Evolutionary conservation across 768 basidiomycete species (phyloP), one percentile per base, ranked within the genome.

Genomic region (Tylopilus felleus): DNA sequence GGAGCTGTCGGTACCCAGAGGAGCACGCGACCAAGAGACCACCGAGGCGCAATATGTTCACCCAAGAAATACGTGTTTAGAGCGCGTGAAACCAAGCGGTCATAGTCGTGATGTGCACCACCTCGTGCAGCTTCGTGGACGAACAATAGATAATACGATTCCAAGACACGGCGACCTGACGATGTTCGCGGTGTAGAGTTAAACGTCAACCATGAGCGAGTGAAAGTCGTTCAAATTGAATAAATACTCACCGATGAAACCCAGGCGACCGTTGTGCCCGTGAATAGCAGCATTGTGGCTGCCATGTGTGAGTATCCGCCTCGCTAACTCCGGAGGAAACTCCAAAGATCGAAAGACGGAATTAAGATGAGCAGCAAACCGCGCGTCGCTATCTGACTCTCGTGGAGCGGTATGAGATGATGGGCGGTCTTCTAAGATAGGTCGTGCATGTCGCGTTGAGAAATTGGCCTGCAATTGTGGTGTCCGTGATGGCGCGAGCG

Each of bases 101-200:
- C 81, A 41, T 83, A 74, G 70, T 87, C 82, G 61, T 82, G 77
- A 22, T 71, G 66, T 12, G 75, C 70, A 53, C 71, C 72, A 23
- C 80, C 71, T 16, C 73, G 72, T 10, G 78, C 72, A 47, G 73
- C 77, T 43, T 84, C 81, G 47, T 83, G 79, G 13, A 93, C 72
- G 71, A 90, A 85, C 33, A 93, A 76, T 31, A 85, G 74, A 46
- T 88, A 80, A 66, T 90, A 93, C 7, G 87, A 77, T 60, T 89
- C 81, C 31, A 93, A 73, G 22, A 88, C 85, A 53, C 91, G 81
- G 49, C 91, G 85, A 38, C 90, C 90, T 91, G 48, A 58, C 22
- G 29, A 47, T 45, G 55, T 28, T 21, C 27, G 21, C n/a, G 35
- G 46, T 7, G 46, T 31, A 25, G n/a, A 51, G 38, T 14, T 1